These are phyloP conservation scores for Boletus tylopilopsis DNA, from an alignment of 768 basidiomycete species.

Conservation along the genomic window DNA sequence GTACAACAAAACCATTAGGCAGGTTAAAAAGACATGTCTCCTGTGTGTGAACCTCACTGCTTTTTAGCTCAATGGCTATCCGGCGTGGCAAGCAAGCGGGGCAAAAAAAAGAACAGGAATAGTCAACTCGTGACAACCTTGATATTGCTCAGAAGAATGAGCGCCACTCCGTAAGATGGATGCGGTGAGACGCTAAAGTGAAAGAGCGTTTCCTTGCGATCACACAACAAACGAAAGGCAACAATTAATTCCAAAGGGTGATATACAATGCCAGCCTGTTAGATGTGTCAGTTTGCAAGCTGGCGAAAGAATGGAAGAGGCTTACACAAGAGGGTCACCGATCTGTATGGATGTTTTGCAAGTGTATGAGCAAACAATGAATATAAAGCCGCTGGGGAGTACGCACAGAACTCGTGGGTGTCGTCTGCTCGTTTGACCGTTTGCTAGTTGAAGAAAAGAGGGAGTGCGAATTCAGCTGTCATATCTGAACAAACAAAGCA, in stretches of 20 bases:
- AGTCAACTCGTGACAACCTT: constrained; percentile 28
- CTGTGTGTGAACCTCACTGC: constrained; percentile 51
- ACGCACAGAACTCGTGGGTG: constrained; percentile 93
- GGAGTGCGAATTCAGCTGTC: constrained; percentile 32
- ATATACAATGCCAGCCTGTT: constrained; percentile 32
- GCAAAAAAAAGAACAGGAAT: constrained; percentile 39
- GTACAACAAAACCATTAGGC: not conserved
- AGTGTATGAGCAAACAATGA: constrained; percentile 4
- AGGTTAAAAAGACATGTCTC: constrained; percentile 36
- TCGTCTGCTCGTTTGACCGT: constrained; percentile 95
- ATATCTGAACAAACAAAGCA: constrained; percentile 38
- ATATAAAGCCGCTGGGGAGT: not conserved
- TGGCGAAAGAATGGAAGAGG: constrained; percentile 27
- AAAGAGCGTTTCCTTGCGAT: constrained; percentile 46
- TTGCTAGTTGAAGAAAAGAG: constrained; percentile 60
- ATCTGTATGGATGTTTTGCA: constrained; percentile 29
- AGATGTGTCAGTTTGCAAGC: constrained; percentile 12
- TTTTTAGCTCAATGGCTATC: constrained; percentile 26
- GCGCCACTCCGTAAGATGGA: constrained; percentile 58
- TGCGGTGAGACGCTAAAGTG: constrained; percentile 83
- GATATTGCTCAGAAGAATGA: constrained; percentile 85
- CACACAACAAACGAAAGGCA: constrained; percentile 7
- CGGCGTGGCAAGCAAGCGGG: constrained; percentile 31
- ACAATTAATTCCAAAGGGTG: constrained; percentile 33
- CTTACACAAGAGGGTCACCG: constrained; percentile 39